These are phyloP conservation scores for Aegilops longissima DNA, from an alignment of 176 grass and related monocot species.

Conservation along the genomic window DNA sequence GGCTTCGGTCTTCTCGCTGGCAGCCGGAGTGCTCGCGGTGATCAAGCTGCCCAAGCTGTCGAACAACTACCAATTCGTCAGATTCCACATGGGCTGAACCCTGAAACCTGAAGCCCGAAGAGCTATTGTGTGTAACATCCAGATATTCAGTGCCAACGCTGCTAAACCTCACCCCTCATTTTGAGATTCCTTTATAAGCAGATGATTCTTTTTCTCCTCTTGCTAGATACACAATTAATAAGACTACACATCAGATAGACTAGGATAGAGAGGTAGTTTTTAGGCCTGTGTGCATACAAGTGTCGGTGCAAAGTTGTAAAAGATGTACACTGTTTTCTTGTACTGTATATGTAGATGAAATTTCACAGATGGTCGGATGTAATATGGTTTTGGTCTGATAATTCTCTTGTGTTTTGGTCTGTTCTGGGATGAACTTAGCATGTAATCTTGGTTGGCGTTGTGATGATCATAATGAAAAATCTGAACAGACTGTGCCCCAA, in stretches of 20 bases:
- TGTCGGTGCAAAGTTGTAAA: constrained; percentile 30
- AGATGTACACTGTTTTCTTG: constrained; percentile 7
- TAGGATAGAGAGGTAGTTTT: constrained; percentile 34
- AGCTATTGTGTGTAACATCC: neutral
- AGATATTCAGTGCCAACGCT: neutral
- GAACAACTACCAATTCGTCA: constrained; percentile 67
- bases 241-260: neutral
- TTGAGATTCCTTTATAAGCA: constrained; percentile 46
- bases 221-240: constrained; percentile 15
- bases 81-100: constrained; percentile 84
- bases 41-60: constrained; percentile 73
- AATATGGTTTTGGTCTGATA: neutral
- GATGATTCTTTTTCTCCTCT: constrained; percentile 42
- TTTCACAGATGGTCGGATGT: neutral
- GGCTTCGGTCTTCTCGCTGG: constrained; percentile 69
- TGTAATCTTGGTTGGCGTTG: no score
- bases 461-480: no score
- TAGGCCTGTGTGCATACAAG: constrained; percentile 48
- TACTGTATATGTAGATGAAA: constrained; percentile 33
- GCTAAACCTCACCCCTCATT: neutral
- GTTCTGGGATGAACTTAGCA: no score
- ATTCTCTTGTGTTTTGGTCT: no score
- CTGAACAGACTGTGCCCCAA: no score
- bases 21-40: constrained; percentile 71
- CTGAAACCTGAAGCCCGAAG: neutral